Conservation (phyloP, 129 eudicot genomes). For the Chrysanthemum seticuspe region DNA sequence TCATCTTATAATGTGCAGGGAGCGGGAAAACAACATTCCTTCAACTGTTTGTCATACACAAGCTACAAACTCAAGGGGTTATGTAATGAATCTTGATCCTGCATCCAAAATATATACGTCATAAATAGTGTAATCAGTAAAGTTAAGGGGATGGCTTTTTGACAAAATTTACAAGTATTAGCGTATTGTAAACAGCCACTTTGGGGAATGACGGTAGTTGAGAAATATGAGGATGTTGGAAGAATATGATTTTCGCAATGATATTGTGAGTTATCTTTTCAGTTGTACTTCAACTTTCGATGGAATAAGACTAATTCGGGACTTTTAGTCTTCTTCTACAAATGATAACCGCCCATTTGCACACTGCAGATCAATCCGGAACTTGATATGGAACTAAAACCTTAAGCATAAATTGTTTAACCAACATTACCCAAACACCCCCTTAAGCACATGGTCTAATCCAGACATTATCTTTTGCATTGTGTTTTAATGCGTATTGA, state of each 20-base stretch:
- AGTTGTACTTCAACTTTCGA: too few species aligned
- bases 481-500: too few species aligned
- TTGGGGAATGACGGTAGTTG: too few species aligned
- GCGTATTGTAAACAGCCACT: too few species aligned
- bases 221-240: constrained; percentile 52
- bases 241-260: constrained; percentile 94
- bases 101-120: constrained; percentile 25
- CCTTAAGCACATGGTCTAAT: too few species aligned
- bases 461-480: too few species aligned
- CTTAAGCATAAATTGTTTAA: constrained; percentile 45
- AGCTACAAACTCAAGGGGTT: constrained; percentile 63
- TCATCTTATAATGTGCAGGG: constrained; percentile 40
- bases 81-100: constrained; percentile 94
- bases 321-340: neutral
- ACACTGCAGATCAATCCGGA: constrained; percentile 82
- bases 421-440: too few species aligned
- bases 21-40: constrained; percentile 95
- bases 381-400: constrained; percentile 87
- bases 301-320: too few species aligned
- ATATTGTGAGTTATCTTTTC: constrained; percentile 52
- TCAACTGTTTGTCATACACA: constrained; percentile 75
- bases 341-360: constrained; percentile 10
- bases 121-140: too few species aligned
- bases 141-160: too few species aligned
- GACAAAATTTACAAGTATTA: too few species aligned